Percentiles rank a stretch among this genome's conserved stretches.
phyloP scores from a whole-genome alignment of 331 rosid genomes.

The Malus hybrid region DNA sequence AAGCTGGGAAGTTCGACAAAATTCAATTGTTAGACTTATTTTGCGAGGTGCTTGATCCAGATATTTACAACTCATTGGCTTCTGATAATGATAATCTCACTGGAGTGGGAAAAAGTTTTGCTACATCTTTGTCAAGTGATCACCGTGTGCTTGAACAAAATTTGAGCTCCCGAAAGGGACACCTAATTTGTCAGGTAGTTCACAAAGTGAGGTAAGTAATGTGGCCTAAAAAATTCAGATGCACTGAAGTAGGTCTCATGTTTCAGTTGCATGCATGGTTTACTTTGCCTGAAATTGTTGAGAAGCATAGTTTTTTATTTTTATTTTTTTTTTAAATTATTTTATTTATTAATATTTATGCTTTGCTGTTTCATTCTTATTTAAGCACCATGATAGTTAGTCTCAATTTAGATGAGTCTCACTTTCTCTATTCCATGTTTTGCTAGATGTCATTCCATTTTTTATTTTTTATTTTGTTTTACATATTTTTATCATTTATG shows the following conservation, averaged over 20 bases:
- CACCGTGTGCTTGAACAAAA: constrained; percentile 24
- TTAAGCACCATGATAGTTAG: background rate
- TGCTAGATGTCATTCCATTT: background rate
- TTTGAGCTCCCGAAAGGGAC: constrained; percentile 33
- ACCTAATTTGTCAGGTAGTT: constrained; percentile 43
- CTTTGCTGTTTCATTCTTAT: background rate
- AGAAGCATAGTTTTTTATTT: background rate
- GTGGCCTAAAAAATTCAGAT: background rate
- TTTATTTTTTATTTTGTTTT: background rate
- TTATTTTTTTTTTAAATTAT: background rate
- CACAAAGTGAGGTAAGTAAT: constrained; percentile 57
- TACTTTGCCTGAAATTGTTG: background rate
- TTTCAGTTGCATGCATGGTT: background rate
- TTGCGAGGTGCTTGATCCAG: constrained; percentile 73
- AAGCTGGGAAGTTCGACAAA: constrained; percentile 64
- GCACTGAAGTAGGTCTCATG: background rate
- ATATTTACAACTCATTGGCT: constrained; percentile 30
- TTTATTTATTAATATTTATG: background rate
- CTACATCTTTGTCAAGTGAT: constrained; percentile 34
- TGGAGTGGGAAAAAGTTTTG: constrained; percentile 30
- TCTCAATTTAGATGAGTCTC: background rate
- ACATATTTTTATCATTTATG: background rate
- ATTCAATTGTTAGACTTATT: constrained; percentile 65
- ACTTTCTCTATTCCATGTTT: constrained; percentile 6
- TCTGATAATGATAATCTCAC: constrained; percentile 29